Base-by-base conservation (phyloP, 257 asterid genomes). In the Penstemon eatonii region DNA sequence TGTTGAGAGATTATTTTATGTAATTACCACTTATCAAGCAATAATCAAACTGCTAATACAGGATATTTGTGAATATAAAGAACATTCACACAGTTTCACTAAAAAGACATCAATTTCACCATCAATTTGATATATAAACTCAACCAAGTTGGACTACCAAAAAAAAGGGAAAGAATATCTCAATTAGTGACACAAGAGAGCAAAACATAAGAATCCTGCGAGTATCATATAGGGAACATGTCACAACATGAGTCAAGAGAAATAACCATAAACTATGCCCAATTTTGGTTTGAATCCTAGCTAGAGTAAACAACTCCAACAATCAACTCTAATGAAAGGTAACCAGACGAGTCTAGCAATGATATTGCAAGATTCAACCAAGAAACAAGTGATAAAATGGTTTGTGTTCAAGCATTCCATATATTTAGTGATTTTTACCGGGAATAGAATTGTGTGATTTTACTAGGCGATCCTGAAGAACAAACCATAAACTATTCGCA, bases 181-280 rank as follows among this genome's bases (percentile, higher is more conserved):
- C 39, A 11, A 25, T 25, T 25, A 25, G 33, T 56, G 67, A 52
- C 39, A 68, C 46, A n/a, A 45, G 54, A 64, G 6, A 64, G 49
- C 3, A 6, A 49, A 66, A 70, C 61, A 68, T 62, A 67, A 45
- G 49, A 69, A 61, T 59, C 67, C 55, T 52, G 58, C 64, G 19
- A 37, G 12, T 19, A 18, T 67, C 44, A 63, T 39, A 65, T 40
- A 15, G 39, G 53, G 53, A 54, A 18, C 49, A 47, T 49, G n/a
- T 39, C 19, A 12, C 42, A 54, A 18, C 43, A 60, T 41, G 33
- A 60, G 4, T 50, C 39, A 25, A 25, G 33, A 25, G 33, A 25
- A 25, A 25, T 25, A 25, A 25, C 33, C 33, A 25, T 25, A 25
- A 25, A 25, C 33, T 25, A 25, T 25, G 33, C 33, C 1, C 33